Conservation (phyloP, 2,329 filamentous ascomycete species). For the Claviceps lovelessii region DNA sequence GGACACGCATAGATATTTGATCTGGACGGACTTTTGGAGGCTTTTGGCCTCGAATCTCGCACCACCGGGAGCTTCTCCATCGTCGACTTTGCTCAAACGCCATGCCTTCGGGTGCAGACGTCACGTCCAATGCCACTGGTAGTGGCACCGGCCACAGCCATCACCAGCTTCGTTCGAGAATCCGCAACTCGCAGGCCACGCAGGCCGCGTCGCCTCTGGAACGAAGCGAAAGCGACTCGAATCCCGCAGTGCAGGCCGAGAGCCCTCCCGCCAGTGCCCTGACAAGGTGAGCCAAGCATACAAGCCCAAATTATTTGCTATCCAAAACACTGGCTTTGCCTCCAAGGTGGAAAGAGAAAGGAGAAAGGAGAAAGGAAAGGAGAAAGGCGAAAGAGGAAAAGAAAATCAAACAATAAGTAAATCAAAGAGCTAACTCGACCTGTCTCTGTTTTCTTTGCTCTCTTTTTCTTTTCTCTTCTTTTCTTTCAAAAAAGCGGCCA, state of each 20-base stretch:
- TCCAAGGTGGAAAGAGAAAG: background rate
- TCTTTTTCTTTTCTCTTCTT: no score
- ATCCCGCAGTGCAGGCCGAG: slow-evolving; percentile 16
- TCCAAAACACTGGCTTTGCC: no score
- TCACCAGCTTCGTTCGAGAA: slow-evolving; percentile 35
- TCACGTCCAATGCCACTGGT: slow-evolving; percentile 8
- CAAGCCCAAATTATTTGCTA: no score
- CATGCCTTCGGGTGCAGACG: slow-evolving; percentile 18
- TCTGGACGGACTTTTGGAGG: no score
- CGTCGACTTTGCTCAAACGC: background rate
- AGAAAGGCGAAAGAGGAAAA: background rate
- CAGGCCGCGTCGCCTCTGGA: slow-evolving; percentile 24
- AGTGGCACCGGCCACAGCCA: slow-evolving; percentile 11
- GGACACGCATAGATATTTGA: no score
- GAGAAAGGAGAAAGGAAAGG: no score
- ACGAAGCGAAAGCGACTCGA: slow-evolving; percentile 21
- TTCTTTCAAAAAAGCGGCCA: slow-evolving; percentile 42
- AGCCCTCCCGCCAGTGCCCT: slow-evolving; percentile 25
- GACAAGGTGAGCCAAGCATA: slow-evolving; percentile 26
- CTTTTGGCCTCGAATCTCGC: no score
- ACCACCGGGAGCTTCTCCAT: background rate
- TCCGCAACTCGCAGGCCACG: slow-evolving; percentile 35
- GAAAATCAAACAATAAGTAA: background rate
- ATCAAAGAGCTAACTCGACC: background rate
- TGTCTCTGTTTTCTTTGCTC: no score